These are phyloP conservation scores for Calonectria pseudoturangicola DNA, from an alignment of 2,329 filamentous ascomycete genomes.

Conservation along the genomic window DNA sequence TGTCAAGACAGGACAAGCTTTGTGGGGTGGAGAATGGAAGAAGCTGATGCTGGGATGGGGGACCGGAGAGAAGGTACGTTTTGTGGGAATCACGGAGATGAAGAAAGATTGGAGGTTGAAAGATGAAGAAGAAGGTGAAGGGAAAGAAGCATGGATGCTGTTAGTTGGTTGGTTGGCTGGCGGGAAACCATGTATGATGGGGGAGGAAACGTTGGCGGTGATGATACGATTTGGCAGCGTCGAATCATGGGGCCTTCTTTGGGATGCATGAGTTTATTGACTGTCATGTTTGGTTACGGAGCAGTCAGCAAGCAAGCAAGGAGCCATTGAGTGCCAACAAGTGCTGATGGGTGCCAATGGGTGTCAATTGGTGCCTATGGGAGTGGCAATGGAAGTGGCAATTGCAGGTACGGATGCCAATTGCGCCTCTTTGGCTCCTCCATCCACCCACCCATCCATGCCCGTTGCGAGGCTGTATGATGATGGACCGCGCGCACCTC, in stretches of 20 bases:
- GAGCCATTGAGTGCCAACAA: neutral
- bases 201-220: neutral
- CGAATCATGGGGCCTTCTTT: slow-evolving; percentile 11
- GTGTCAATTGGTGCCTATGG: neutral
- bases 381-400: slow-evolving; percentile 1
- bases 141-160: slow-evolving; percentile 1
- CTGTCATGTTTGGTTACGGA: neutral
- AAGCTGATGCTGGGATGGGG: slow-evolving; percentile 32
- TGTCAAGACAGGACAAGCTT: slow-evolving; percentile 64
- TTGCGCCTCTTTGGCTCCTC: neutral
- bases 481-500: neutral
- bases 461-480: slow-evolving; percentile 14
- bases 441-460: neutral
- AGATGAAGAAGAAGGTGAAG: neutral
- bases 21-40: slow-evolving; percentile 53
- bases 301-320: neutral
- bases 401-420: slow-evolving; percentile 1
- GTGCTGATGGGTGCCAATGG: too few relatives aligned
- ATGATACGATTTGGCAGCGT: slow-evolving; percentile 12
- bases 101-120: slow-evolving; percentile 34
- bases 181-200: neutral
- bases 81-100: slow-evolving; percentile 27
- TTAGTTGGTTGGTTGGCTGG: neutral
- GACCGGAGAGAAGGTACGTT: slow-evolving; percentile 12
- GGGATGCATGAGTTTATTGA: neutral